Evolutionary conservation across 805 yeast species (phyloP).

Genomic region (Pichia scutulata): DNA sequence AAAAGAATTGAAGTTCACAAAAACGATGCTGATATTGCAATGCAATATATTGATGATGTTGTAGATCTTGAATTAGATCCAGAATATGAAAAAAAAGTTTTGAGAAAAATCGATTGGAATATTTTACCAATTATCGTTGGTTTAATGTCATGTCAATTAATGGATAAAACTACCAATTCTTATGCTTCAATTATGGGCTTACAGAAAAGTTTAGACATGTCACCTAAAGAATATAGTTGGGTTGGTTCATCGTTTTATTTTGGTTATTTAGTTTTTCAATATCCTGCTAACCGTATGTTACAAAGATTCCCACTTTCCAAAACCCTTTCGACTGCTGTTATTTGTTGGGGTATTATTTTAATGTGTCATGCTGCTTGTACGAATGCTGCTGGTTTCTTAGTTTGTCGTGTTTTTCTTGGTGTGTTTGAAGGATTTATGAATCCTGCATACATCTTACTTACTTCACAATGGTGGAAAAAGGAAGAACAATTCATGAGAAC

Average conservation of each 20-base stretch:
- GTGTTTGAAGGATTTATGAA: conserved; percentile 25
- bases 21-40: conserved; percentile 8
- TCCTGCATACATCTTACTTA: conserved; percentile 29
- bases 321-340: conserved; percentile 29
- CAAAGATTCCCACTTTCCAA: conserved; percentile 32
- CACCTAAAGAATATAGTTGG: conserved; percentile 45
- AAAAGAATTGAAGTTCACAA: conserved; percentile 3
- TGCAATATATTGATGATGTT: conserved; percentile 4
- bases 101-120: conserved; percentile 29
- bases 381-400: conserved; percentile 37
- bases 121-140: conserved; percentile 27
- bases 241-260: conserved; percentile 28
- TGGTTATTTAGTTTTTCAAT: conserved; percentile 40
- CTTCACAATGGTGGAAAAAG: conserved; percentile 24
- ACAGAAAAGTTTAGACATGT: conserved; percentile 31
- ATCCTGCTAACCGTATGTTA: conserved; percentile 36
- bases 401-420: conserved; percentile 43
- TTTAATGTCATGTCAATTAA: conserved; percentile 23
- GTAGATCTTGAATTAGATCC: conserved; percentile 5
- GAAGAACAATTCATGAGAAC: conserved; percentile 24
- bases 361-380: conserved; percentile 39
- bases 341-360: conserved; percentile 45
- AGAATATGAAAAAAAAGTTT: conserved; percentile 7
- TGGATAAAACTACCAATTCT: conserved; percentile 37
- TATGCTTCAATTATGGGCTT: conserved; percentile 43